Evolutionary conservation across 345 rosid genomes (phyloP).

Genomic region (Lumnitzera littorea): DNA sequence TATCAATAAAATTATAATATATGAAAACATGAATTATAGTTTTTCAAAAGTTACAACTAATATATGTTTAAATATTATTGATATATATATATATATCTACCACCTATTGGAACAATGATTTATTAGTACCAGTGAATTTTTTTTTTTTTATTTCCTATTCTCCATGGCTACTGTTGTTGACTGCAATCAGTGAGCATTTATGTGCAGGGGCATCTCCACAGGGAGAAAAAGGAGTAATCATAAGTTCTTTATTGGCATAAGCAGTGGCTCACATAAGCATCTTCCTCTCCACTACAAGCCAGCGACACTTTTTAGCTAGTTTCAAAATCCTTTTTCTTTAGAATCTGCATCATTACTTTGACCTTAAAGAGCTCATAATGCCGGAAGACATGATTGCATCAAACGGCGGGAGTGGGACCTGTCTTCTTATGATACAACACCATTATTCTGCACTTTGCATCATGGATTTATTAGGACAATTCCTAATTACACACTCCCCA

Average conservation of each 20-base stretch:
- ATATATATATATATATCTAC: too few relatives aligned
- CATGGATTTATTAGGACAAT: slow-evolving; percentile 4
- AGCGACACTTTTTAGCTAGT: slow-evolving; percentile 18
- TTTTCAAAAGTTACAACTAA: too few relatives aligned
- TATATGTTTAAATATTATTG: too few relatives aligned
- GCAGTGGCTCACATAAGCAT: slow-evolving; percentile 11
- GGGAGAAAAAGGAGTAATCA: slow-evolving; percentile 10
- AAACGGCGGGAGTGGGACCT: slow-evolving; percentile 60
- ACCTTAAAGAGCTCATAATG: slow-evolving; percentile 17
- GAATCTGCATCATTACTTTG: slow-evolving; percentile 28
- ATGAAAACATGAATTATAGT: too few relatives aligned
- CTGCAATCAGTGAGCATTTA: slow-evolving; percentile 14
- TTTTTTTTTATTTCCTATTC: too few relatives aligned
- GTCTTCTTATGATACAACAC: slow-evolving; percentile 24
- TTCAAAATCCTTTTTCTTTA: slow-evolving; percentile 1
- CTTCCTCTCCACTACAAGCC: slow-evolving; percentile 33
- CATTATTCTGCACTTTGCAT: slow-evolving; percentile 9
- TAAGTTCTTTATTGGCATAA: slow-evolving; percentile 9
- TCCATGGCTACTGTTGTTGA: slow-evolving; percentile 7
- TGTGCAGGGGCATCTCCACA: not conserved
- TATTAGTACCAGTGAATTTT: too few relatives aligned
- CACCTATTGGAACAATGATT: too few relatives aligned
- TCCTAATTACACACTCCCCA: not conserved
- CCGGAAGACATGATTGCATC: slow-evolving; percentile 29
- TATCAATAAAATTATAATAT: too few relatives aligned